Evolutionary conservation across 2,329 filamentous ascomycete genomes (phyloP).

Genomic region (Diaporthe velutina): DNA sequence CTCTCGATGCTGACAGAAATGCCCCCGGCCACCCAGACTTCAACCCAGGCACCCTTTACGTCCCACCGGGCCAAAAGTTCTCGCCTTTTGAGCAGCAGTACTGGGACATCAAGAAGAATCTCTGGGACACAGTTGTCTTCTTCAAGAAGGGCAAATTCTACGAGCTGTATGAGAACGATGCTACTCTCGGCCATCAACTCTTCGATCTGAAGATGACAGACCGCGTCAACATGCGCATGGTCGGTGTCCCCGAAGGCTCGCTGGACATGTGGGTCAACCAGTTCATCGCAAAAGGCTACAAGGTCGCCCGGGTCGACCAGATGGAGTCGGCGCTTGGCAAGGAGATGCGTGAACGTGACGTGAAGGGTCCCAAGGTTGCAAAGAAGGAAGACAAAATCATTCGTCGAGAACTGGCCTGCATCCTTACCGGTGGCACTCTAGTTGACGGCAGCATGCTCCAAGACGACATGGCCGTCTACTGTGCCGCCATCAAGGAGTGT

Average conservation of each 20-base stretch:
- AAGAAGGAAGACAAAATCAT: slow-evolving; percentile 92
- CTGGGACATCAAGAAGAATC: slow-evolving; percentile 99
- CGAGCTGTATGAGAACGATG: slow-evolving; percentile 97
- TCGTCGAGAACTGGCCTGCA: slow-evolving; percentile 87
- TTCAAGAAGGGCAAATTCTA: slow-evolving; percentile 99
- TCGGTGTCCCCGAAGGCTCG: slow-evolving; percentile 94
- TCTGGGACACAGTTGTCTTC: slow-evolving; percentile 97
- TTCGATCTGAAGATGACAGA: slow-evolving; percentile 99
- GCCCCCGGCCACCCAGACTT: slow-evolving; percentile 86
- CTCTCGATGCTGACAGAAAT: slow-evolving; percentile 87
- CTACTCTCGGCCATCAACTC: slow-evolving; percentile 93
- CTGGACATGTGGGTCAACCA: slow-evolving; percentile 98
- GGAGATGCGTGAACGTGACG: slow-evolving; percentile 96
- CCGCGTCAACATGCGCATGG: slow-evolving; percentile 99
- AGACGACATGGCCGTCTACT: slow-evolving; percentile 97
- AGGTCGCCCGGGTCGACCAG: slow-evolving; percentile 96
- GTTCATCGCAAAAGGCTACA: slow-evolving; percentile 97
- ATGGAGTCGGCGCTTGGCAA: slow-evolving; percentile 96
- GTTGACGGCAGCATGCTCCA: slow-evolving; percentile 98
- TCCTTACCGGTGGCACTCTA: slow-evolving; percentile 91
- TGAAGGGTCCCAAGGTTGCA: slow-evolving; percentile 62
- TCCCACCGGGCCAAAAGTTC: slow-evolving; percentile 86
- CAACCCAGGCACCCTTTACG: slow-evolving; percentile 90
- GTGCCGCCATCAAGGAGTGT: slow-evolving; percentile 91
- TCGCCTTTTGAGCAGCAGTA: slow-evolving; percentile 98